Evolutionary conservation across 106 monocot species (phyloP).

Genomic region (Dioscorea alata): DNA sequence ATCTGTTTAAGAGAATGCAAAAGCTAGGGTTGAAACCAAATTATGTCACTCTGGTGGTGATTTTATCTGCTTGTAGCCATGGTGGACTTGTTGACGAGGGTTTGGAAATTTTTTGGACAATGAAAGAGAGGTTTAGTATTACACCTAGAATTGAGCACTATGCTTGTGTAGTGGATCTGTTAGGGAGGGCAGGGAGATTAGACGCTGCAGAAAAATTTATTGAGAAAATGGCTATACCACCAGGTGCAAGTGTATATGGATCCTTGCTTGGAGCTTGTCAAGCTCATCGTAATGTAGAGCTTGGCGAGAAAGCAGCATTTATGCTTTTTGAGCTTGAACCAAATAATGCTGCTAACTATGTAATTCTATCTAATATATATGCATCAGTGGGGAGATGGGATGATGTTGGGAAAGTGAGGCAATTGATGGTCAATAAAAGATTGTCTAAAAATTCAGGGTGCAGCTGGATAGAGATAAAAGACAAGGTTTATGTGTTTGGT

Average conservation of each 20-base stretch:
- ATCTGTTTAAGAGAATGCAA: conserved; percentile 32
- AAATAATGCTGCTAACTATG: conserved; percentile 31
- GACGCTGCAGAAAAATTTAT: conserved; percentile 36
- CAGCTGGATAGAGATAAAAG: conserved; percentile 44
- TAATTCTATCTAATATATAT: conserved; percentile 44
- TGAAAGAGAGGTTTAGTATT: conserved; percentile 32
- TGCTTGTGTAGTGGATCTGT: conserved; percentile 46
- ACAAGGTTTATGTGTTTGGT: conserved; percentile 31
- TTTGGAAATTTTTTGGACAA: conserved; percentile 23
- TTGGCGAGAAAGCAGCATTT: conserved; percentile 34
- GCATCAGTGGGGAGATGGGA: conserved; percentile 36
- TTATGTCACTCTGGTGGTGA: conserved; percentile 39
- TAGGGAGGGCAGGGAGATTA: conserved; percentile 38
- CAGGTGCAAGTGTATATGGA: conserved; percentile 27
- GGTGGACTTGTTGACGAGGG: conserved; percentile 38
- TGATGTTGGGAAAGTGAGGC: conserved; percentile 27
- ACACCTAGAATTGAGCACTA: conserved; percentile 26
- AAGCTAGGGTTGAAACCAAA: conserved; percentile 21
- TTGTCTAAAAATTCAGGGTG: conserved; percentile 27
- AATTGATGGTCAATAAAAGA: conserved; percentile 21
- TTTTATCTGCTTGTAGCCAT: conserved; percentile 45
- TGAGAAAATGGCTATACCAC: conserved; percentile 20
- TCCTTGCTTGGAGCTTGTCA: conserved; percentile 54
- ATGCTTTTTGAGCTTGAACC: conserved; percentile 40
- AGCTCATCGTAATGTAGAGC: conserved; percentile 31